Evolutionary conservation across 2,329 filamentous ascomycete genomes (phyloP), one percentile per base, ranked within the genome.

Genomic region (Malbranchea cinnamomea): DNA sequence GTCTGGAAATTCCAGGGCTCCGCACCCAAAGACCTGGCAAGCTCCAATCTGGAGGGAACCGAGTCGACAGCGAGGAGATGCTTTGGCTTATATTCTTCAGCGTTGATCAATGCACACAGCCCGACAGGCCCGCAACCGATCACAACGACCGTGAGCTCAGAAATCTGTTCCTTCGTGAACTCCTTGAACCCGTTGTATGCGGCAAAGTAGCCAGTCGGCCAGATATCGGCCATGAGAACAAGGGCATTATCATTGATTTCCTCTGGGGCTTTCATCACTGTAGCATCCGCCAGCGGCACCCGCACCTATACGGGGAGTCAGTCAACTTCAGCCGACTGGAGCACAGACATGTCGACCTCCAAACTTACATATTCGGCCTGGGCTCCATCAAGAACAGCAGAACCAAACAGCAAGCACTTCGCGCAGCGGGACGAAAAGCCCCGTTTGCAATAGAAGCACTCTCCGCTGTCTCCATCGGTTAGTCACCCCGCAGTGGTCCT

Each of bases 141-240:
- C 12, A 92, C 60, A 1, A 91, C 78, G 0, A 83, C 74, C 0
- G 76, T 80, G 36, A 74, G 70, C 26, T 81, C 69, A 11, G 63
- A 54, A 30, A 76, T 68, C 33, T 74, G 63, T 37, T 72, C 64
- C 9, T 48, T 47, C 7, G 57, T 62, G 22, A 76, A 63, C 46
- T 75, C 57, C 34, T 70, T 69, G 52, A 92, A 77, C 5, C 74
- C 85, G 46, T 83, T 89, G 34, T 68, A 66, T 4, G 80, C 80
- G 5, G 81, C 84, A 43, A 85, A 92, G 57, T 73, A 92, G 5
- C 85, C 59, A 0, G 76, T 82, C 1, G 84, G 84, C 54, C 89
- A 92, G 44, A 93, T 91, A 48, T 93, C 84, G 10, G 81, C 83
- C 84, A 93, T 92, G 15, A 93, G 66, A 5, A 91, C 73, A 28